Conservation (phyloP, 2,329 filamentous ascomycete genomes). For the Alternaria metachromatica region DNA sequence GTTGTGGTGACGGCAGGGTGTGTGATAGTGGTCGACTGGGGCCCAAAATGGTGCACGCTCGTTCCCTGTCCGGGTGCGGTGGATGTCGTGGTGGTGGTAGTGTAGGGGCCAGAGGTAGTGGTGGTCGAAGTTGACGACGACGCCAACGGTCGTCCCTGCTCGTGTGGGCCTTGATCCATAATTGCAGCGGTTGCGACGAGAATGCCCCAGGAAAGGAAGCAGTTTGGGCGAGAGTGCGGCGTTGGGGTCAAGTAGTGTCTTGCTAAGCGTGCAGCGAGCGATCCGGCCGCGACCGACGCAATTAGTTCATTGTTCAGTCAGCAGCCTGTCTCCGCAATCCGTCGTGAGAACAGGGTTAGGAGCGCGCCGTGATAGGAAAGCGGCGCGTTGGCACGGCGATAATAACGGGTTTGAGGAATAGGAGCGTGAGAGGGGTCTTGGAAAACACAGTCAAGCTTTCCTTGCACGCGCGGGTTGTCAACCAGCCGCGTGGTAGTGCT, state of each 20-base stretch:
- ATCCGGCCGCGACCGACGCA: slow-evolving; percentile 24
- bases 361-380: slow-evolving; percentile 4
- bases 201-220: background rate
- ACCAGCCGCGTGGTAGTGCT: background rate
- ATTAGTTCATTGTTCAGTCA: slow-evolving; percentile 27
- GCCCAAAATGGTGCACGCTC: slow-evolving; percentile 27
- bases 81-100: slow-evolving; percentile 37
- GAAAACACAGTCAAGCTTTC: background rate
- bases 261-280: slow-evolving; percentile 18
- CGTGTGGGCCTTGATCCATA: slow-evolving; percentile 22
- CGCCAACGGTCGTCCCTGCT: slow-evolving; percentile 12
- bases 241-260: slow-evolving; percentile 17
- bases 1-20: slow-evolving; percentile 42
- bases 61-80: slow-evolving; percentile 26
- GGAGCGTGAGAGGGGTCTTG: background rate
- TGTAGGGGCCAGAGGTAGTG: slow-evolving; percentile 35
- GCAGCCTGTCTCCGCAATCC: slow-evolving; percentile 6
- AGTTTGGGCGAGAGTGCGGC: background rate
- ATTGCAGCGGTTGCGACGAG: background rate
- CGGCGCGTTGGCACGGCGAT: slow-evolving; percentile 5
- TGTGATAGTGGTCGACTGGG: slow-evolving; percentile 33
- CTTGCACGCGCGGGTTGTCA: background rate
- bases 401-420: background rate
- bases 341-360: slow-evolving; percentile 5
- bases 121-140: slow-evolving; percentile 31